These are phyloP conservation scores for Coemansia sp. DNA, from an alignment of 192 early-diverging fungal species.

Conservation along the genomic window DNA sequence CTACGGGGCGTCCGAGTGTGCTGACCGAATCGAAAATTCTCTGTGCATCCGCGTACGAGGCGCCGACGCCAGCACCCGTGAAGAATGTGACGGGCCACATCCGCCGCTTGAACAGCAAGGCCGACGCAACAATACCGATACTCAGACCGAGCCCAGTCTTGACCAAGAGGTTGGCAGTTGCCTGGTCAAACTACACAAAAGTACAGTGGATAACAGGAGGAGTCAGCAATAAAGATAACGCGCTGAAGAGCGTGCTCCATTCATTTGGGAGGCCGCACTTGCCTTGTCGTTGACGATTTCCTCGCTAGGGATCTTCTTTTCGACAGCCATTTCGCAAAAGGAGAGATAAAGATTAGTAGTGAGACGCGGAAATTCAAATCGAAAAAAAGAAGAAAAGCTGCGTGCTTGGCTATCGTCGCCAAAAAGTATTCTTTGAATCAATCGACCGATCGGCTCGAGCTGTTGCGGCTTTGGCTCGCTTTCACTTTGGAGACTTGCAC, in stretches of 20 bases:
- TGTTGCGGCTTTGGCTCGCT: neutral
- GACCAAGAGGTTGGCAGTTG: constrained; percentile 78
- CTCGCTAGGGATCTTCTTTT: constrained; percentile 60
- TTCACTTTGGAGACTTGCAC: neutral
- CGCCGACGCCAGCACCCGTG: constrained; percentile 81
- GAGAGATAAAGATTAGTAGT: neutral
- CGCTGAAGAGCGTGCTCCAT: too few relatives aligned
- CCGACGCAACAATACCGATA: constrained; percentile 86
- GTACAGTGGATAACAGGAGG: neutral
- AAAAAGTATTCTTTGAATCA: neutral
- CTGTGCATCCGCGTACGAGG: constrained; percentile 82
- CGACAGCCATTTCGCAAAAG: constrained; percentile 33
- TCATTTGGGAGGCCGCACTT: constrained; percentile 10
- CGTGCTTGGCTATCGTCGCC: neutral
- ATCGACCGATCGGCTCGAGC: constrained; percentile 3
- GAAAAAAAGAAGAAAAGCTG: neutral
- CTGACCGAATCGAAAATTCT: constrained; percentile 54
- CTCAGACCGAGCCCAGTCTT: constrained; percentile 82
- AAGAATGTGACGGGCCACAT: constrained; percentile 86
- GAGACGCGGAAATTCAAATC: neutral
- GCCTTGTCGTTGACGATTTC: constrained; percentile 68
- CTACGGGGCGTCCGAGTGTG: constrained; percentile 33
- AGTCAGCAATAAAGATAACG: neutral
- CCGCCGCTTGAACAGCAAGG: constrained; percentile 83
- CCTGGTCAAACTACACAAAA: constrained; percentile 78